These are phyloP conservation scores for Cercospora berteroae DNA, from an alignment of 2,329 filamentous ascomycete genomes.

Conservation along the genomic window DNA sequence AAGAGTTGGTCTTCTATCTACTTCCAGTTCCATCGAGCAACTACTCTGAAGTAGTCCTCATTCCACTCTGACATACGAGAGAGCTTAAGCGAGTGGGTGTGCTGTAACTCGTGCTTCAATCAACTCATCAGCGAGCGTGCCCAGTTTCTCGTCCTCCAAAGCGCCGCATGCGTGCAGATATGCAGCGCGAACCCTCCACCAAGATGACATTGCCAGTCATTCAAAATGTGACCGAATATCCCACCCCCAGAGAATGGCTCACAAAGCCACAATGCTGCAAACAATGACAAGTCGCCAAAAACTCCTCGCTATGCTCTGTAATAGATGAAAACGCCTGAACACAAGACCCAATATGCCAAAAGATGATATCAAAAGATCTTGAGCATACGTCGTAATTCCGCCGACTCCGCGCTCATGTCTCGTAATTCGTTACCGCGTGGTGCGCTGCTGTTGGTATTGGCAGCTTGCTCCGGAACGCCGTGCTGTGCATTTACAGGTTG, in stretches of 20 bases:
- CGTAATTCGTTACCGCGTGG: constrained; percentile 17
- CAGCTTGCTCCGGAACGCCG: constrained; percentile 14
- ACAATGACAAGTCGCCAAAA: constrained; percentile 6
- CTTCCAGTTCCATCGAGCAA: background rate
- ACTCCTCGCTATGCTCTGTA: constrained; percentile 21
- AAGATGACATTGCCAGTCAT: background rate
- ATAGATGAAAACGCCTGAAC: constrained; percentile 5
- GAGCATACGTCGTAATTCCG: constrained; percentile 43
- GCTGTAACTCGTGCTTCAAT: background rate
- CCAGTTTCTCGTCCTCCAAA: background rate
- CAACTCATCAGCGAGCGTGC: constrained; percentile 2
- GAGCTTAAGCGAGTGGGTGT: background rate
- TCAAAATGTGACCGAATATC: background rate
- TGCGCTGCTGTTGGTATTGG: constrained; percentile 11
- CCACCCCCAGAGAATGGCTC: constrained; percentile 2
- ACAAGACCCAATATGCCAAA: constrained; percentile 6
- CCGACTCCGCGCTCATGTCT: constrained; percentile 41
- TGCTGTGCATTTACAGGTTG: constrained; percentile 18
- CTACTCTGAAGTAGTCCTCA: background rate
- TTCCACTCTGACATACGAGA: constrained; percentile 6
- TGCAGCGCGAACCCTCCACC: constrained; percentile 1
- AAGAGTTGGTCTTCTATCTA: constrained; percentile 34
- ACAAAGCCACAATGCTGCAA: constrained; percentile 1
- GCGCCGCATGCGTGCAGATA: background rate
- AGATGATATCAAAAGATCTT: constrained; percentile 31